Base-by-base conservation (phyloP, 257 asterid genomes). In the Jacaranda copaia region DNA sequence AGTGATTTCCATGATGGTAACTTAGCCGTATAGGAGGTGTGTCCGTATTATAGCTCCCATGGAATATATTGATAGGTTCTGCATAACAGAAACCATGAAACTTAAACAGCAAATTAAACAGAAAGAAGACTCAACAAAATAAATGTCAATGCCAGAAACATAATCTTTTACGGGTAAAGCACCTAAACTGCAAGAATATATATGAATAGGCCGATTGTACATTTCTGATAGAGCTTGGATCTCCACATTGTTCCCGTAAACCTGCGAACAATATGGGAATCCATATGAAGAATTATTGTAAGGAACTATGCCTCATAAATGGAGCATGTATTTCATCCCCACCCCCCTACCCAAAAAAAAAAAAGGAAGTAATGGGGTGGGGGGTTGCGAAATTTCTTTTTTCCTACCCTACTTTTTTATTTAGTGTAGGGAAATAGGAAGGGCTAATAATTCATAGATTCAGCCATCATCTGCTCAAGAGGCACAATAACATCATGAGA, bases 171-270 rank as follows among this genome's bases (percentile, higher is more conserved):
- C 58, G 60, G 73, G 60, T 64, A 63, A 51, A 49, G 80, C 79
- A 96, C 99, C 97, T 87, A 98, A 87, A 85, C 92, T 89, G 89
- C 89, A 96, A 39, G 98, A 96, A 81, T 90, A 93, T 77, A 96
- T 96, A 73, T 96, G 99, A 68, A 93, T 93, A 48, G 99, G 99
- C 73, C 98, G 97, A 83, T 93, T 93, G 85, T 96, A 96, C 96
- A 96, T 96, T 81, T 96, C 98, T 74, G 92, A 92, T 78, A 96
- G 65, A 73, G 96, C 97, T 84, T 96, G 99, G 80, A 96, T 96
- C 91, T 96, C 99, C 75, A 87, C 86, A 79, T 96, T 96, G 84
- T 96, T 96, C 52, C 99, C 98, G 64, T 91, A 93, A 61, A 93
- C 98, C 99, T 93, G 85, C 78, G 77, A 80, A 18, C 48, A 48